A percentile compares a stretch with the other conserved stretches of the same genome.
Conservation (phyloP, 2,329 filamentous ascomycete species). For the Helicocarpus griseus region DNA sequence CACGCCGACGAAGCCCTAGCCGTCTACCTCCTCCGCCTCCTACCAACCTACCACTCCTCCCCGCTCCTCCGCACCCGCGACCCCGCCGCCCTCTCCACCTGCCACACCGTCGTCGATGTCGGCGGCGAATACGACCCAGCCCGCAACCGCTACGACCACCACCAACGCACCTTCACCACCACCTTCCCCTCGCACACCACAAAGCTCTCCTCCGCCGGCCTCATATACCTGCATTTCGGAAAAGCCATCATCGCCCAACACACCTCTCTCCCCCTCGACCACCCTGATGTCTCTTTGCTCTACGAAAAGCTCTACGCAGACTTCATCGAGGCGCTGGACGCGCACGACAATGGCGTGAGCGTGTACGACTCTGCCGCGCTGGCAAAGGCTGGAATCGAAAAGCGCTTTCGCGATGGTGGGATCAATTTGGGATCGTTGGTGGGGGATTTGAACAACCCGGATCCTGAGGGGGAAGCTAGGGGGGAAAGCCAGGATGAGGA, state of each 20-base stretch:
- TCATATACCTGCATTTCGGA: conserved; percentile 95
- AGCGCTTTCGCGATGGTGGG: conserved; percentile 72
- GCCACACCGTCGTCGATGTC: conserved; percentile 96
- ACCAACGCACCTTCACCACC: conserved; percentile 82
- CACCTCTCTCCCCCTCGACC: conserved; percentile 50
- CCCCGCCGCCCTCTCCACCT: conserved; percentile 62
- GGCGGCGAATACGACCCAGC: conserved; percentile 80
- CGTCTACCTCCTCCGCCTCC: conserved; percentile 85
- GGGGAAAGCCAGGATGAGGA: conserved; percentile 67
- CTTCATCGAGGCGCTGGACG: conserved; percentile 93
- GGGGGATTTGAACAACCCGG: conserved; percentile 63
- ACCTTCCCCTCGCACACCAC: conserved; percentile 77
- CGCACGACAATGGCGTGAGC: conserved; percentile 92
- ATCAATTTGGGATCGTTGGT: conserved; percentile 82
- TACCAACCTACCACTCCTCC: conserved; percentile 68
- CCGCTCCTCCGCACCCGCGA: conserved; percentile 80
- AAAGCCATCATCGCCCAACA: conserved; percentile 66
- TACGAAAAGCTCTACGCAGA: conserved; percentile 85
- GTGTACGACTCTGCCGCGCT: conserved; percentile 65
- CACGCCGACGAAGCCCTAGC: conserved; percentile 97
- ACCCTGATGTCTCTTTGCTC: conserved; percentile 61
- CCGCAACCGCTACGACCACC: conserved; percentile 82
- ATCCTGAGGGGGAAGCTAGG: conserved; percentile 36
- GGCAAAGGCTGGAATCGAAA: conserved; percentile 61
- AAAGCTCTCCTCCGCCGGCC: conserved; percentile 85